Conservation (phyloP, 2,329 filamentous ascomycete genomes). For the Nigrospora sphaerica region DNA sequence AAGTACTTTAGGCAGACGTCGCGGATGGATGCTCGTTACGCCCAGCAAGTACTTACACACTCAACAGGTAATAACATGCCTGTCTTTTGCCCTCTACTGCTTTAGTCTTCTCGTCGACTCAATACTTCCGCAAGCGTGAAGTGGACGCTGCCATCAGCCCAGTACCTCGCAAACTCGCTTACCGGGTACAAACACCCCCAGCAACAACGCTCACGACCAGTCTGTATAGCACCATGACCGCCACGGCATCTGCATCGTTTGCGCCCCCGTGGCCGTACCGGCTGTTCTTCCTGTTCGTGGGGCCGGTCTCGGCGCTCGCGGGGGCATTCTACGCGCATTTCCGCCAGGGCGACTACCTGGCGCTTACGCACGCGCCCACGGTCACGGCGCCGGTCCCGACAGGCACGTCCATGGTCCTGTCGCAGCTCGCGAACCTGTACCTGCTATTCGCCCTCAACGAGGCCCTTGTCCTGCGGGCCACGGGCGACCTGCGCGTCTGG, state of each 20-base stretch:
- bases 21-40: too few species aligned
- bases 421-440: conserved; percentile 74
- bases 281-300: conserved; percentile 69
- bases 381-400: conserved; percentile 43
- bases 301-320: conserved; percentile 48
- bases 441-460: conserved; percentile 72
- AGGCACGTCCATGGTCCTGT: conserved; percentile 59
- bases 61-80: too few species aligned
- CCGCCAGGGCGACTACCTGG: conserved; percentile 50
- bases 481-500: conserved; percentile 65
- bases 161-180: too few species aligned
- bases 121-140: too few species aligned
- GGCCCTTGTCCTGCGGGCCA: conserved; percentile 65
- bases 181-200: too few species aligned
- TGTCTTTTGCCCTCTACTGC: too few species aligned
- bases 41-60: too few species aligned
- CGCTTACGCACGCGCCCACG: conserved; percentile 52
- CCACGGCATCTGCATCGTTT: conserved; percentile 14
- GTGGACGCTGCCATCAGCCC: too few species aligned
- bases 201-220: too few species aligned
- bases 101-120: too few species aligned
- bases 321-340: conserved; percentile 47
- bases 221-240: conserved; percentile 2
- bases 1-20: too few species aligned
- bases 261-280: conserved; percentile 56